Conservation (phyloP, 2,329 filamentous ascomycete genomes). For the Arachnopeziza araneosa region DNA sequence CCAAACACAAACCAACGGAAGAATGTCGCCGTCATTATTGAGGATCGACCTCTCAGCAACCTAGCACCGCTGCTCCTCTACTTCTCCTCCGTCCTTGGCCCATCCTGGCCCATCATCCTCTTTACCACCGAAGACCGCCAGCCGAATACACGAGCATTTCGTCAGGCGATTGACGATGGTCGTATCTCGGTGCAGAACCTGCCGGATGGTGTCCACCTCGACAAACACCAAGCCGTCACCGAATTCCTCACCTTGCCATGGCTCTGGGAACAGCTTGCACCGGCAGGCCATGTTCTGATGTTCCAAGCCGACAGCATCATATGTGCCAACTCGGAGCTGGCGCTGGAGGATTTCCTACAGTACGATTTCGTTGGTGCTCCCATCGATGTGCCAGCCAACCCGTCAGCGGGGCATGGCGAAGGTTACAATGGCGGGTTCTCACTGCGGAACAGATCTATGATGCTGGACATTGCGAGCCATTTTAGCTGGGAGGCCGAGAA, state of each 20-base stretch:
- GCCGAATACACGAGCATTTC: slow-evolving; percentile 28
- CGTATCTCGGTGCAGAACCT: slow-evolving; percentile 33
- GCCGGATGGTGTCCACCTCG: slow-evolving; percentile 28
- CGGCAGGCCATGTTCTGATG: slow-evolving; percentile 27
- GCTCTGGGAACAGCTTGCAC: slow-evolving; percentile 30
- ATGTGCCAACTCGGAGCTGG: neutral
- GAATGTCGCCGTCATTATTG: slow-evolving; percentile 8
- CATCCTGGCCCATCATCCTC: slow-evolving; percentile 37
- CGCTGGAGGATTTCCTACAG: neutral
- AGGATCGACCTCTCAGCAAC: neutral
- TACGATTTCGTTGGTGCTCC: slow-evolving; percentile 1
- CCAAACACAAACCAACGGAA: too few species aligned
- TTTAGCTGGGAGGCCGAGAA: too few species aligned
- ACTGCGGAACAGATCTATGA: too few species aligned
- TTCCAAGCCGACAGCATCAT: slow-evolving; percentile 29
- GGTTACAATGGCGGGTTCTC: too few species aligned
- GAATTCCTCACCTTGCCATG: slow-evolving; percentile 25
- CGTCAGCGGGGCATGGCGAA: too few species aligned
- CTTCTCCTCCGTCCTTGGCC: slow-evolving; percentile 35
- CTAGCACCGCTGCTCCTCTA: slow-evolving; percentile 33
- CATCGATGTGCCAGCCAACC: too few species aligned
- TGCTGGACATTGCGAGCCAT: too few species aligned
- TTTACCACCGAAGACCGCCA: slow-evolving; percentile 25
- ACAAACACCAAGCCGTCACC: slow-evolving; percentile 28
- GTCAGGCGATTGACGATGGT: slow-evolving; percentile 28